These are phyloP conservation scores for Pythium brachiatum DNA, from an alignment of 352 stramenopile species.

Conservation along the genomic window DNA sequence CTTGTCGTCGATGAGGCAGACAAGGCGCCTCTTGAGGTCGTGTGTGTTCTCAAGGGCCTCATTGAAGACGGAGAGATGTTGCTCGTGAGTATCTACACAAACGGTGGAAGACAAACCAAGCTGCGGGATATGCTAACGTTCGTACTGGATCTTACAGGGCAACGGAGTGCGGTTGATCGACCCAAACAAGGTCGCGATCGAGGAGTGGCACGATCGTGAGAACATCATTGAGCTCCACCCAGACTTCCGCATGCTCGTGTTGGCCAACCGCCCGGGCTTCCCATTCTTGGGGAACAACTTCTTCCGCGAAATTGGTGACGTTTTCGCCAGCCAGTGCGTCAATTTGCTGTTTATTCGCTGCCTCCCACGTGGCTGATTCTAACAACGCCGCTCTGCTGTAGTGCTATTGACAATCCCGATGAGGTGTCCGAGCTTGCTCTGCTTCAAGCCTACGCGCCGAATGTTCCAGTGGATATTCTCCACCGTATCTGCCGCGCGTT, in stretches of 20 bases:
- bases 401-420: slow-evolving; percentile 89
- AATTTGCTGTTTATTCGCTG: not conserved
- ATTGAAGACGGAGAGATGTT: slow-evolving; percentile 96
- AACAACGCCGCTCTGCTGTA: slow-evolving; percentile 28
- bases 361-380: not conserved
- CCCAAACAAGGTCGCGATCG: slow-evolving; percentile 56
- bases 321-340: slow-evolving; percentile 90
- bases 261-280: slow-evolving; percentile 95
- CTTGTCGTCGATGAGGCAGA: slow-evolving; percentile 96
- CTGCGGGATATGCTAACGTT: too few species aligned
- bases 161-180: slow-evolving; percentile 89
- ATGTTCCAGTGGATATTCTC: slow-evolving; percentile 74
- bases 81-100: slow-evolving; percentile 40
- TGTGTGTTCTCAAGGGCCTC: slow-evolving; percentile 94
- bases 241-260: slow-evolving; percentile 92
- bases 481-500: slow-evolving; percentile 85
- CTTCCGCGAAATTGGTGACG: slow-evolving; percentile 92
- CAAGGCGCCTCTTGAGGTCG: slow-evolving; percentile 95
- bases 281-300: slow-evolving; percentile 98
- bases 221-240: slow-evolving; percentile 90
- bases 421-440: slow-evolving; percentile 89
- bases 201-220: slow-evolving; percentile 61
- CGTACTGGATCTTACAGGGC: slow-evolving; percentile 29
- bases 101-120: not conserved
- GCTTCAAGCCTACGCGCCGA: slow-evolving; percentile 88